Percentiles rank a stretch among this genome's conserved stretches.
These are phyloP conservation scores for Secale cereale DNA, from an alignment of 176 grass and related monocot species.

Conservation along the genomic window DNA sequence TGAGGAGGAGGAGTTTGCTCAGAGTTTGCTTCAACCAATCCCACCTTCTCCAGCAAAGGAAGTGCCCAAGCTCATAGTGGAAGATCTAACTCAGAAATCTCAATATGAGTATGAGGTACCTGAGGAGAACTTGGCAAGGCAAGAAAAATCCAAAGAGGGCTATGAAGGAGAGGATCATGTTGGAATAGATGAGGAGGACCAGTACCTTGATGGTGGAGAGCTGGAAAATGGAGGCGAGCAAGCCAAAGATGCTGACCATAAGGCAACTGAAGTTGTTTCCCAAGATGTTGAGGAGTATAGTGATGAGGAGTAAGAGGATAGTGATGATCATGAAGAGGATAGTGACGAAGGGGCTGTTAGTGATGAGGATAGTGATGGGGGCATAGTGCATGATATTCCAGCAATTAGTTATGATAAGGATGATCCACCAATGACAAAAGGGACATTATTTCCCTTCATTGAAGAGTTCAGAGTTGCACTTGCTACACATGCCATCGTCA, in stretches of 20 bases:
- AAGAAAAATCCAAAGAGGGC: too few species aligned
- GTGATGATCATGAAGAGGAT: neutral
- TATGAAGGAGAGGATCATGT: neutral
- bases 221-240: neutral
- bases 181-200: too few species aligned
- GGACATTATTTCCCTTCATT: too few species aligned
- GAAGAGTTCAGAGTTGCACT: too few species aligned
- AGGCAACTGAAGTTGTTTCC: neutral
- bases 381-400: neutral
- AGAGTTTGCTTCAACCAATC: neutral
- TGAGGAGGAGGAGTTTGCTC: neutral
- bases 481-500: too few species aligned
- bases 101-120: neutral
- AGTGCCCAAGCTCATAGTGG: neutral
- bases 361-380: too few species aligned
- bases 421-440: too few species aligned
- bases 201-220: neutral
- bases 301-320: neutral
- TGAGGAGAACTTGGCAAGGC: too few species aligned
- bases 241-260: neutral
- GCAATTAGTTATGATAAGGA: too few species aligned
- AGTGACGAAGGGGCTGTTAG: neutral
- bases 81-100: neutral
- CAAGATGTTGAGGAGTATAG: neutral
- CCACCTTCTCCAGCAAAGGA: neutral